phyloP scores from a whole-genome alignment of 129 eudicot genomes.

The Centrapalus pauciflorus region DNA sequence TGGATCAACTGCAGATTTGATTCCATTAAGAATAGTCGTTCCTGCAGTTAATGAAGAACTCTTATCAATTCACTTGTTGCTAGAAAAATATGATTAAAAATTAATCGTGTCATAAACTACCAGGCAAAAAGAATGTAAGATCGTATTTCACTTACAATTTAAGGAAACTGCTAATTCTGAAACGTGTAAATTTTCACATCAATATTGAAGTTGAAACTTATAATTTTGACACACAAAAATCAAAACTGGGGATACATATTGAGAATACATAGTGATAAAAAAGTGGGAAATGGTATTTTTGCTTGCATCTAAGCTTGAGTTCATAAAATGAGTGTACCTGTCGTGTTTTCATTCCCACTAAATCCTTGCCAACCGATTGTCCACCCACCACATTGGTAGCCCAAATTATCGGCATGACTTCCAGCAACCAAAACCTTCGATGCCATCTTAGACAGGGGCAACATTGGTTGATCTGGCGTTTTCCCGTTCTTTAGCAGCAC shows the following conservation, averaged over 20 bases:
- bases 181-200: neutral
- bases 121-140: neutral
- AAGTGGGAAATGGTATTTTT: neutral
- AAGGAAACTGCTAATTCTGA: neutral
- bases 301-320: neutral
- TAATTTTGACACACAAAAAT: no score
- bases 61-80: neutral
- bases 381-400: constrained; percentile 82
- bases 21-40: constrained; percentile 58
- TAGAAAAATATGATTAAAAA: no score
- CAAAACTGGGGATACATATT: no score
- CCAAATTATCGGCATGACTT: constrained; percentile 64
- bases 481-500: constrained; percentile 67
- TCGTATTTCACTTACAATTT: neutral
- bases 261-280: no score
- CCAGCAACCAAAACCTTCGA: constrained; percentile 59
- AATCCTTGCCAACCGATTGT: constrained; percentile 77
- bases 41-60: constrained; percentile 33
- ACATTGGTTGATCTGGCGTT: constrained; percentile 23
- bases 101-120: neutral
- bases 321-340: constrained; percentile 26
- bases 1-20: constrained; percentile 39
- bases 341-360: constrained; percentile 46
- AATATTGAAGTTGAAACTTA: neutral
- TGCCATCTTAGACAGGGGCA: constrained; percentile 51